Base-by-base conservation (phyloP, 1,284 basidiomycete species). In the Cryptococcus sp. region DNA sequence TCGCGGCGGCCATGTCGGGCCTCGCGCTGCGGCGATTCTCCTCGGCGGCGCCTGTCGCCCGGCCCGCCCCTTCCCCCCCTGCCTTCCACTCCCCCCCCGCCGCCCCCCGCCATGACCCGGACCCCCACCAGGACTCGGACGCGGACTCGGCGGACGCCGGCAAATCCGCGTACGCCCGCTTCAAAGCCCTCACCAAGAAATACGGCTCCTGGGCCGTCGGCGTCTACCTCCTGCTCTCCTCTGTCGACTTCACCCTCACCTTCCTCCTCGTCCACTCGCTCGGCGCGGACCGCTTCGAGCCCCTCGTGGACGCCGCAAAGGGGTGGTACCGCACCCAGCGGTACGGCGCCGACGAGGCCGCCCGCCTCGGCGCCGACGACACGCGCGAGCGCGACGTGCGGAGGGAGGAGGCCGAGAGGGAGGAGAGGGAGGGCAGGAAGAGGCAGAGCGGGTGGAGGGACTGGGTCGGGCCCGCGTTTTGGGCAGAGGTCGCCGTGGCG, bases 181-280 rank as follows among this genome's bases (percentile, higher is more conserved):
- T 96, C 39, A 94, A 89, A 76, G 82, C 86, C 65, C 86, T 96
- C 60, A 87, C 94, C 64, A 92, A 89, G 70, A 84, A 88, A 6
- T 95, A 97, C 72, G 93, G 93, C 35, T 91, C 88, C 87, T 93
- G 93, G 71, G 90, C 93, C 5, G 81, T 96, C 23, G 89, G 87
- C 39, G 85, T 96, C 44, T 96, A 97, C 79, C 53, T 87, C 63
- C 71, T 86, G 44, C 72, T 95, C 55, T 83, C 83, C 33, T 79
- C 80, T 9, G 71, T 89, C 70, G 94, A 96, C 76, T 91, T 95
- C 70, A 78, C 83, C 28, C 80, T 95, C 63, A 85, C 88, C 0
- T 96, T 97, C 72, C 82, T 85, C 35, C 84, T 84, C 47, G 86
- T 98, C 70, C 90, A 94, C 69, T 78, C 92, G 47, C 79, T 95